Evolutionary conservation across 2,329 filamentous ascomycete species (phyloP).

Genomic region (Trichoderma semiorbis): DNA sequence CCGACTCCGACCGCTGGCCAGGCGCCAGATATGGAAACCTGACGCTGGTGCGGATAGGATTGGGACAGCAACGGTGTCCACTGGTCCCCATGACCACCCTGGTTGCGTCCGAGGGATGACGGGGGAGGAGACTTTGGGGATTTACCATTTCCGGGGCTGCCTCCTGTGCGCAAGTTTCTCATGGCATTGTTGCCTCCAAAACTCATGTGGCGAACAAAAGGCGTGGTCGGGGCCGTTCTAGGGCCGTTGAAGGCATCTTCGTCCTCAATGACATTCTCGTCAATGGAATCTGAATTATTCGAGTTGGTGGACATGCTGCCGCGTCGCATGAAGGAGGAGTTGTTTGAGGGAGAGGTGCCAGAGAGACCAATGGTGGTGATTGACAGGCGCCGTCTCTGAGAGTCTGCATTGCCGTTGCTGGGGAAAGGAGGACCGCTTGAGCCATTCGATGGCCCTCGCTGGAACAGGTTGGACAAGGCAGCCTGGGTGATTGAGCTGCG

Average conservation of each 20-base stretch:
- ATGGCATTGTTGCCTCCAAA: constrained; percentile 81
- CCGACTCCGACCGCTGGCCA: constrained; percentile 33
- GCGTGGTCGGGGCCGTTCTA: constrained; percentile 63
- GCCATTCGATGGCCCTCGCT: constrained; percentile 52
- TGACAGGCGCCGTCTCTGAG: constrained; percentile 66
- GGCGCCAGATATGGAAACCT: constrained; percentile 32
- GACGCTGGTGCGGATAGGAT: constrained; percentile 23
- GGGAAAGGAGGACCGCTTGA: constrained; percentile 44
- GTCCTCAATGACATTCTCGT: constrained; percentile 72
- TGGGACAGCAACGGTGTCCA: constrained; percentile 20
- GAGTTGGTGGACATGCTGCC: constrained; percentile 70
- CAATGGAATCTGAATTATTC: constrained; percentile 57
- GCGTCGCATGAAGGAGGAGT: constrained; percentile 54
- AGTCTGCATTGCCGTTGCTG: constrained; percentile 45
- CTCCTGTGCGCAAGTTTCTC: constrained; percentile 51
- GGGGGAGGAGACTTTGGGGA: constrained; percentile 41
- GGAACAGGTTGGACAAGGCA: constrained; percentile 57
- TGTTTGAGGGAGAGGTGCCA: constrained; percentile 61
- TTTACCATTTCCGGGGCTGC: constrained; percentile 65
- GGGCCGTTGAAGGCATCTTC: constrained; percentile 51
- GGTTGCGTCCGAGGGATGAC: constrained; percentile 32
- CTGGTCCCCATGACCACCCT: constrained; percentile 32
- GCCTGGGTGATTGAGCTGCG: constrained; percentile 56
- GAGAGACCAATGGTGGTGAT: constrained; percentile 72
- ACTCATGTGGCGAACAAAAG: constrained; percentile 81